Evolutionary conservation across 2,329 filamentous ascomycete species (phyloP).

Genomic region (Fusarium vanettenii): DNA sequence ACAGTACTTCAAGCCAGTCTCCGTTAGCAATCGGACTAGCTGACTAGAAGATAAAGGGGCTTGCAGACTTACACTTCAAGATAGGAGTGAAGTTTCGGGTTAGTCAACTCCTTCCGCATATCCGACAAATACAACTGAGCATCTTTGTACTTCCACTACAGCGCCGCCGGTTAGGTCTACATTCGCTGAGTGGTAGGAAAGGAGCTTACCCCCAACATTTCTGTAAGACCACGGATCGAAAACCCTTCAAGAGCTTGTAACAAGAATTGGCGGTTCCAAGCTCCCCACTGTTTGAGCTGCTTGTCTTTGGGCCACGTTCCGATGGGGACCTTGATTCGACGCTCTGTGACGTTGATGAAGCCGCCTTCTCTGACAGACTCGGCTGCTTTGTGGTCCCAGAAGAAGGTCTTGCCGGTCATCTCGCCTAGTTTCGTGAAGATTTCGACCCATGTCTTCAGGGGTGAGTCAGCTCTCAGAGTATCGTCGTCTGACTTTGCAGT

Average conservation of each 20-base stretch:
- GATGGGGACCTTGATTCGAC: slow-evolving; percentile 15
- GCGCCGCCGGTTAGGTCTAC: neutral
- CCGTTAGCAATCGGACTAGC: neutral
- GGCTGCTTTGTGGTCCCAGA: slow-evolving; percentile 14
- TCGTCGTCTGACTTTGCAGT: slow-evolving; percentile 18
- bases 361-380: slow-evolving; percentile 15
- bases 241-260: slow-evolving; percentile 20
- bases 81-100: neutral
- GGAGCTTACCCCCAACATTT: neutral
- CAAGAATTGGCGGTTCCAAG: slow-evolving; percentile 28
- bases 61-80: neutral
- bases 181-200: accelerated
- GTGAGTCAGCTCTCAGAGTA: slow-evolving; percentile 18
- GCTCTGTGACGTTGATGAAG: slow-evolving; percentile 12
- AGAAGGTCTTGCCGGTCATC: slow-evolving; percentile 20
- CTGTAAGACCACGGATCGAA: slow-evolving; percentile 23
- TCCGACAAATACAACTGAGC: neutral
- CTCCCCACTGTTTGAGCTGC: slow-evolving; percentile 27
- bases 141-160: neutral
- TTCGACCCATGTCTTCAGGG: slow-evolving; percentile 20
- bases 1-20: neutral
- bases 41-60: neutral
- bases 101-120: neutral
- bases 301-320: slow-evolving; percentile 28
- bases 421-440: slow-evolving; percentile 19